phyloP scores from a whole-genome alignment of 73 alveolate genomes.

The Paramecium sexaurelia region DNA sequence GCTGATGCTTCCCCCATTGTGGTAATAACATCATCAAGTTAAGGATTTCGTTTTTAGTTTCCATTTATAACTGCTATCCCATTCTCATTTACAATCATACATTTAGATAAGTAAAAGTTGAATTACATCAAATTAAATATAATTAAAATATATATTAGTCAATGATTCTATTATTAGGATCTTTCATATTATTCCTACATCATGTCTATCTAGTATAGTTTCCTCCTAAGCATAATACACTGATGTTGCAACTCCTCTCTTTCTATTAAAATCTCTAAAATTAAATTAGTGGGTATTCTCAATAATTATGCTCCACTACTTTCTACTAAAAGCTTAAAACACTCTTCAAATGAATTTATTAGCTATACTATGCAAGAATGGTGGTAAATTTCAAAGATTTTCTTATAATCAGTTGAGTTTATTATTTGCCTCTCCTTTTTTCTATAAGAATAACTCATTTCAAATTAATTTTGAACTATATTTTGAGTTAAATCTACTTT shows the following conservation, averaged over 20 bases:
- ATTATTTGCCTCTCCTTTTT: not conserved
- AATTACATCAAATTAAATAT: not conserved
- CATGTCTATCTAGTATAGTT: not conserved
- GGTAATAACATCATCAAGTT: conserved; percentile 22
- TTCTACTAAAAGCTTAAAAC: not conserved
- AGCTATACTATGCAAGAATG: not conserved
- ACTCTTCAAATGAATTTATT: not conserved
- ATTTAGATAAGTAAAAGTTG: conserved; percentile 37
- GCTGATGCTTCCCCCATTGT: conserved; percentile 54
- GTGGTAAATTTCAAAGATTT: not conserved
- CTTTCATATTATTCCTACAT: not conserved
- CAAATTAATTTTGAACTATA: not conserved
- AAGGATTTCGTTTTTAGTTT: not conserved
- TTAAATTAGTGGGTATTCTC: not conserved
- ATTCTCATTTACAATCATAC: conserved; percentile 27
- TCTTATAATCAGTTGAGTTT: not conserved
- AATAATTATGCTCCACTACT: not conserved
- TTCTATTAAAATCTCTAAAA: not conserved
- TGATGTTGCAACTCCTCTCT: not conserved
- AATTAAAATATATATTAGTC: not conserved
- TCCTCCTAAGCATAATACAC: not conserved
- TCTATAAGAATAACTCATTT: not conserved
- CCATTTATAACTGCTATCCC: not conserved
- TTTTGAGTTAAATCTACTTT: not conserved
- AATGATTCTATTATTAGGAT: not conserved